phyloP scores from a whole-genome alignment of 441 rosid genomes.

The Syzygium syzygioides region DNA sequence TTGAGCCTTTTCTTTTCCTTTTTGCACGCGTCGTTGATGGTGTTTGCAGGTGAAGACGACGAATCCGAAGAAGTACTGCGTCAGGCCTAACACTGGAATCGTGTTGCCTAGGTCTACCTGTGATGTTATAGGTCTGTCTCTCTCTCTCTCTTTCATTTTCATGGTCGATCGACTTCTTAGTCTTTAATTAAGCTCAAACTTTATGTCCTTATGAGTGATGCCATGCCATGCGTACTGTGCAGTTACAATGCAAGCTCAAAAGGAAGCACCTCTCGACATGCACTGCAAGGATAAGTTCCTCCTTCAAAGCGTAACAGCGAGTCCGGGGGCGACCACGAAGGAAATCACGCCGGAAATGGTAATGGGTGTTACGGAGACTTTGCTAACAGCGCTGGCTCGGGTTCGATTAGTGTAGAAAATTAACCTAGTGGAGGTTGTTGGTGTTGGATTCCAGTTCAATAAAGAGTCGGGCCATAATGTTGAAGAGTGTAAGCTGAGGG shows the following conservation, averaged over 20 bases:
- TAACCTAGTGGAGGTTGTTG: not conserved
- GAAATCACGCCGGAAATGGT: constrained; percentile 69
- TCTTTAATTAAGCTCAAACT: not conserved
- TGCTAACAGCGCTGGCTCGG: not conserved
- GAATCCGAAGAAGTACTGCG: constrained; percentile 80
- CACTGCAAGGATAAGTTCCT: constrained; percentile 79
- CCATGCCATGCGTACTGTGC: not conserved
- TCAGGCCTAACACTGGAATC: constrained; percentile 75
- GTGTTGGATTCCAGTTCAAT: constrained; percentile 42
- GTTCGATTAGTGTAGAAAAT: not conserved
- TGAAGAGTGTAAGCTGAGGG: constrained; percentile 78
- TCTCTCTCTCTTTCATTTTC: not conserved
- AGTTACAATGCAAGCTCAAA: constrained; percentile 92
- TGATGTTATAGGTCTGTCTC: constrained; percentile 54
- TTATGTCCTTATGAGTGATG: not conserved
- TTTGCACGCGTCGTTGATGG: not conserved
- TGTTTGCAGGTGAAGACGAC: constrained; percentile 67
- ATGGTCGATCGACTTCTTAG: not conserved
- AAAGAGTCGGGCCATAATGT: constrained; percentile 64
- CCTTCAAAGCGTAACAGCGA: constrained; percentile 45
- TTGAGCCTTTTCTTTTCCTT: not conserved
- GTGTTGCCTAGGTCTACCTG: constrained; percentile 62
- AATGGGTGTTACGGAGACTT: not conserved
- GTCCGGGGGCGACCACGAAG: constrained; percentile 46
- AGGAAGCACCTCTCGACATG: constrained; percentile 61